Evolutionary conservation across 768 basidiomycete species (phyloP).

Genomic region (Serendipita vermifera): DNA sequence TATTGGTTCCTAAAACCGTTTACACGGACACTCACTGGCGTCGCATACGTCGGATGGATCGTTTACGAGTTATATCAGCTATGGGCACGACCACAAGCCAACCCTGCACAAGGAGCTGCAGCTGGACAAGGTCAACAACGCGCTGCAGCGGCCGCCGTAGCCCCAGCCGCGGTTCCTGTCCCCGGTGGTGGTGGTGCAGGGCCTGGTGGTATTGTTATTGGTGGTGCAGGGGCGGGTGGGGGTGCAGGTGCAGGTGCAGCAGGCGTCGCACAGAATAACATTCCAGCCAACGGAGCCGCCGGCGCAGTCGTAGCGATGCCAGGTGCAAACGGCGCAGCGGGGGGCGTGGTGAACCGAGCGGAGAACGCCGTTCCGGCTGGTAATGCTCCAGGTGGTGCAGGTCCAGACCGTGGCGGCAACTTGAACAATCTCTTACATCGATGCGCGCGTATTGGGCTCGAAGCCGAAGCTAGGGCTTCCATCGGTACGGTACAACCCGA

Average conservation of each 20-base stretch:
- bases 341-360: too few relatives aligned
- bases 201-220: neutral
- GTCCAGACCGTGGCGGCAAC: neutral
- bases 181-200: neutral
- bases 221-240: neutral
- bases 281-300: too few relatives aligned
- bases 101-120: neutral
- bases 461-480: neutral
- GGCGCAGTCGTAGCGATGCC: too few relatives aligned
- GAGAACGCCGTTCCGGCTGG: too few relatives aligned
- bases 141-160: neutral
- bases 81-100: neutral
- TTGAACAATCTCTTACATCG: neutral
- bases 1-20: conserved; percentile 1
- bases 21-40: neutral
- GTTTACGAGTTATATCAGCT: neutral
- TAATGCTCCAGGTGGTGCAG: neutral
- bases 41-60: neutral
- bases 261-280: neutral
- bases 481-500: neutral
- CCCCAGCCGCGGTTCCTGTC: too few relatives aligned
- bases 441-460: neutral
- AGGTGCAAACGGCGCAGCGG: too few relatives aligned
- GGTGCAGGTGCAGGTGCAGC: neutral
- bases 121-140: neutral